Evolutionary conservation across 495 filamentous ascomycete species (phyloP).

Genomic region (Podospora bellae-mahoneyi): DNA sequence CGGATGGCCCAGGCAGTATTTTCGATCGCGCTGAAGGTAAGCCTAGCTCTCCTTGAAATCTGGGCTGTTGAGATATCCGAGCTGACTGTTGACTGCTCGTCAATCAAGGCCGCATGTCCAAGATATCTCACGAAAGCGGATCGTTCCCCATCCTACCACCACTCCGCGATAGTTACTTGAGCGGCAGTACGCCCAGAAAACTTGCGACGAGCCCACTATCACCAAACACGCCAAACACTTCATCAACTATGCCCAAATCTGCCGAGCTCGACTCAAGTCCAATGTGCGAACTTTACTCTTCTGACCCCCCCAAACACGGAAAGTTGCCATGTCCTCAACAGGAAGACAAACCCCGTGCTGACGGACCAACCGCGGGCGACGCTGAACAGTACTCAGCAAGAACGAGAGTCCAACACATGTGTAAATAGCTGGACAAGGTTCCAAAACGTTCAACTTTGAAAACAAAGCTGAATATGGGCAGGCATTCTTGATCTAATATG

Average conservation of each 20-base stretch:
- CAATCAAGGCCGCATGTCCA: constrained; percentile 13
- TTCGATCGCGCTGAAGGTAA: constrained; percentile 21
- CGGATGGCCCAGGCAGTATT: constrained; percentile 16
- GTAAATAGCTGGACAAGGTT: constrained; percentile 29
- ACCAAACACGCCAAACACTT: constrained; percentile 1
- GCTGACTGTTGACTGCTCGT: constrained; percentile 4
- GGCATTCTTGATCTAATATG: neutral
- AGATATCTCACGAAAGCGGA: constrained; percentile 11
- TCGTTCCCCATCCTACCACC: neutral
- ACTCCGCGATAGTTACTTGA: neutral
- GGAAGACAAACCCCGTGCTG: neutral
- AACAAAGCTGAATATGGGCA: neutral
- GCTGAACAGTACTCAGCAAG: constrained; percentile 20
- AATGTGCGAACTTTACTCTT: constrained; percentile 5
- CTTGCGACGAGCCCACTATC: constrained; percentile 1
- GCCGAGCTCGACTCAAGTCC: constrained; percentile 24
- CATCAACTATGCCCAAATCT: neutral
- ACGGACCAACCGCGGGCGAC: constrained; percentile 17
- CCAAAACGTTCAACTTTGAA: constrained; percentile 19
- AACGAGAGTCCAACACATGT: constrained; percentile 20
- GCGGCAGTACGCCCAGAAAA: constrained; percentile 1
- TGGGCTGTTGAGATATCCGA: neutral
- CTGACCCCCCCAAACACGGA: neutral
- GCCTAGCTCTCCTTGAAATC: neutral
- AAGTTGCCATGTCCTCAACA: neutral